These are phyloP conservation scores for Monosporozyma siamensis DNA, from an alignment of 805 yeast species.

Conservation along the genomic window DNA sequence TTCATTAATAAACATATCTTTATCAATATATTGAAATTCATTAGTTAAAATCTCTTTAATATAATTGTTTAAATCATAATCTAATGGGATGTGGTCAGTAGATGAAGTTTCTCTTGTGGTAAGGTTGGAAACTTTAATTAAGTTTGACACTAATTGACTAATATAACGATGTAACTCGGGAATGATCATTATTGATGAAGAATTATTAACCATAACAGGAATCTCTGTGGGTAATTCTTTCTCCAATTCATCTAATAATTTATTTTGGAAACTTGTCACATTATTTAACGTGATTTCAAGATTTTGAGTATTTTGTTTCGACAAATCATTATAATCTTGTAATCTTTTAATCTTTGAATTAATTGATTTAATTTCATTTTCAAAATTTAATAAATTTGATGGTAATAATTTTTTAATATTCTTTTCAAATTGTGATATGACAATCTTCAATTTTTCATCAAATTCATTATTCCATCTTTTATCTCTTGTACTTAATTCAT, in stretches of 20 bases:
- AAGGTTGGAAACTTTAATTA: constrained; percentile 6
- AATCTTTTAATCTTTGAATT: background rate
- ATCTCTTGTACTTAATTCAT: constrained; percentile 21
- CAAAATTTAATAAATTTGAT: constrained; percentile 16
- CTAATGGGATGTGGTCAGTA: constrained; percentile 4
- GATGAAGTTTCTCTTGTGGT: background rate
- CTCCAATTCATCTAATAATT: constrained; percentile 14
- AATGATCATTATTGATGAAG: constrained; percentile 20
- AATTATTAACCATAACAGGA: constrained; percentile 23
- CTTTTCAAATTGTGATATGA: constrained; percentile 26
- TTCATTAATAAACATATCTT: constrained; percentile 20
- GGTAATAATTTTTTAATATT: constrained; percentile 26
- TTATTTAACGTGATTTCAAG: constrained; percentile 12
- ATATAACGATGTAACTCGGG: constrained; percentile 26
- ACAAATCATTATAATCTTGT: background rate
- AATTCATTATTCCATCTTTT: constrained; percentile 18
- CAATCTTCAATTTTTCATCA: constrained; percentile 23
- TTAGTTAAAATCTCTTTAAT: constrained; percentile 26
- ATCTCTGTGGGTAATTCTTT: constrained; percentile 23
- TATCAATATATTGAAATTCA: constrained; percentile 26
- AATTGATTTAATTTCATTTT: constrained; percentile 10
- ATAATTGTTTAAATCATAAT: constrained; percentile 23
- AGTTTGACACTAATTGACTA: constrained; percentile 12
- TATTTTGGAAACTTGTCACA: constrained; percentile 20
- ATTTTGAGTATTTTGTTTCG: constrained; percentile 2